Evolutionary conservation across 2,329 filamentous ascomycete species (phyloP), one percentile per base, ranked within the genome.

Genomic region (Claviceps pazoutovae): DNA sequence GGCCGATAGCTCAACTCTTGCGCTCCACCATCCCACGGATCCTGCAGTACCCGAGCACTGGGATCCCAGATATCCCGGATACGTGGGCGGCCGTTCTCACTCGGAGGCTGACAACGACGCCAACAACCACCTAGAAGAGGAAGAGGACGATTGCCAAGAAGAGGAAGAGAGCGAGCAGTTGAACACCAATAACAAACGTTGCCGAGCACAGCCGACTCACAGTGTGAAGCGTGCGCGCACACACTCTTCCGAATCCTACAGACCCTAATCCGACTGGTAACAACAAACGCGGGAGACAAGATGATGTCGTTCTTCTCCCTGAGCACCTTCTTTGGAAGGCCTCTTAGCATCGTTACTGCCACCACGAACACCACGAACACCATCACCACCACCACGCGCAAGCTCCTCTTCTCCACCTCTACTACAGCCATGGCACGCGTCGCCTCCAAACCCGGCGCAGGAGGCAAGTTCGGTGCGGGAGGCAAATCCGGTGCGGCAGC

Each of bases 221-320:
- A 4, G 2, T n/a, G 3, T 2, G 21, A 50, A 45, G 14, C 49
- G 49, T 8, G 4, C 13, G 26, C 34, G n/a, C 26, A 5, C 17
- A 38, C 13, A 37, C 17, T 43, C 41, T 7, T 17, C 21, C 9
- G 37, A 34, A 50, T 49, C 39, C 13, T 36, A 36, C 30, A 4
- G 16, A 30, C 2, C 2, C 39, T 23, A 16, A 9, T 8, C 34
- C 26, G 23, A 30, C 8, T 26, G 4, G 13, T 34, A 3, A 11
- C 11, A 17, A 46, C 17, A 11, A 26, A 34, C 26, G 6, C 16
- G 4, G 4, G 16, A 39, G 11, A 36, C 30, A 42, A 11, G 43
- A 66, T 66, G 65, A 52, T 59, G 5, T 63, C 62, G 3, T 51
- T 62, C 43, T 56, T 60, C 23, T 61, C 64, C 39, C 55, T 68